A percentile compares a stretch with the other conserved stretches of the same genome.
These are phyloP conservation scores for Mortierella sp. DNA, from an alignment of 371 early-diverging fungal species.

Conservation along the genomic window DNA sequence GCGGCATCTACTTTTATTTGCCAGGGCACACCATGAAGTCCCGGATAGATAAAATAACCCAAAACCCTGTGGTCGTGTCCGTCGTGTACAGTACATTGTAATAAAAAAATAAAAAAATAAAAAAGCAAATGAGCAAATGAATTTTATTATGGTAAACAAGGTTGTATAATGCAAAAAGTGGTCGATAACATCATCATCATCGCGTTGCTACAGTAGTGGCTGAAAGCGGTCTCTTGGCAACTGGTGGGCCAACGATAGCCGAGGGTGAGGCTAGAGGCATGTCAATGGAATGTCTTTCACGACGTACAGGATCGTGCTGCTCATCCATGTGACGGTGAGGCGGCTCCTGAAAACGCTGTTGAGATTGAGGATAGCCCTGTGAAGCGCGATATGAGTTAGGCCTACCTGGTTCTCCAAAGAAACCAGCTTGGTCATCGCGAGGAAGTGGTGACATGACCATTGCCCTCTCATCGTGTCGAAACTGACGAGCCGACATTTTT, in stretches of 20 bases:
- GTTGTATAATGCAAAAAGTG: too few relatives aligned
- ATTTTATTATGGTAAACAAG: not conserved
- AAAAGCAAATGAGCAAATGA: slow-evolving; percentile 1
- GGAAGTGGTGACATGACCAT: slow-evolving; percentile 22
- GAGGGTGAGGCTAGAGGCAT: slow-evolving; percentile 8
- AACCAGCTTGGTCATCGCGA: slow-evolving; percentile 22
- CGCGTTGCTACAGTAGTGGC: slow-evolving; percentile 10
- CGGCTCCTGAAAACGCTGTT: slow-evolving; percentile 9
- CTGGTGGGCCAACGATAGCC: slow-evolving; percentile 3
- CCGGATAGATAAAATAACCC: not conserved
- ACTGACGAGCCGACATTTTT: slow-evolving; percentile 6
- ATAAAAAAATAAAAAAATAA: not conserved
- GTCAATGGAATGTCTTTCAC: slow-evolving; percentile 25
- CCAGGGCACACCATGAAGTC: not conserved
- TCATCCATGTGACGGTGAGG: slow-evolving; percentile 14
- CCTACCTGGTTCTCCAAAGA: slow-evolving; percentile 24
- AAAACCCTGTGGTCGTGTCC: not conserved
- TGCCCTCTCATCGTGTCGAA: slow-evolving; percentile 23
- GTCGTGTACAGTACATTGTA: not conserved
- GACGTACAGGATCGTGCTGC: slow-evolving; percentile 3
- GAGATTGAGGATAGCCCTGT: not conserved
- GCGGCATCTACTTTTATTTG: not conserved
- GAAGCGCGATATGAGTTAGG: slow-evolving; percentile 15
- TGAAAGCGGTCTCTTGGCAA: slow-evolving; percentile 12
- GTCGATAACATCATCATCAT: not conserved